Base-by-base conservation (phyloP, 306 rosid genomes). In the Cucurbita pepo region DNA sequence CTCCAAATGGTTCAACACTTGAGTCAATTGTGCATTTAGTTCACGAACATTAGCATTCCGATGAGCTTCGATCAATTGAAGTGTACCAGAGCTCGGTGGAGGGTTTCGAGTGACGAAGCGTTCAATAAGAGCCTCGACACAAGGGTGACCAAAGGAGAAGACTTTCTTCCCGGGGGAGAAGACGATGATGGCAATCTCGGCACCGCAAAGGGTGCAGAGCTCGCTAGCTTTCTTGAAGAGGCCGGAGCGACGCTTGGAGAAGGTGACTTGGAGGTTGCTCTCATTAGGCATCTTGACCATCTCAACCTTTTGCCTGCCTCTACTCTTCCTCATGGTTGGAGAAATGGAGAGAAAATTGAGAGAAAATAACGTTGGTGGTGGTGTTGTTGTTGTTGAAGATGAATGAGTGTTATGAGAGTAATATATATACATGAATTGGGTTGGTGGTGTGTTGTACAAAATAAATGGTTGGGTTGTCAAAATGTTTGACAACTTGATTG, bases 151-250 rank as follows among this genome's bases (percentile, higher is more conserved):
- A 7, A 85, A 85, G 44, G 93, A 88, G 80, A 80, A 88, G 5
- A 84, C 88, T 64, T 81, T 88, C 69, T 65, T 76, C 0, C 88
- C 89, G 0, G 89, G 88, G 0, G 92, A 88, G 80, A 88, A 88
- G 15, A 85, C 88, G 0, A 88, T 63, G 54, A 86, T 73, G 59
- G 80, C 90, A 5, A 88, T 55, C 45, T 86, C 86, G 0, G 81
- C 84, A 0, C 87, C 88, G 19, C 94, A 88, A 5, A 88, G 62
- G 1, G 87, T 84, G 21, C 83, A 78, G 0, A 88, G 76, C 78
- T 88, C 90, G 25, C 89, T 86, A 13, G 88, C 94, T 53, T 88
- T 88, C 73, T 88, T 88, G 69, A 88, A 88, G 1, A 88, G 79
- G 2, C 93, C 87, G 0, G 81, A 73, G 0, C 90, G 78, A 8